Conservation (phyloP, 108 stramenopile genomes). For the Cyclotella baltica region DNA sequence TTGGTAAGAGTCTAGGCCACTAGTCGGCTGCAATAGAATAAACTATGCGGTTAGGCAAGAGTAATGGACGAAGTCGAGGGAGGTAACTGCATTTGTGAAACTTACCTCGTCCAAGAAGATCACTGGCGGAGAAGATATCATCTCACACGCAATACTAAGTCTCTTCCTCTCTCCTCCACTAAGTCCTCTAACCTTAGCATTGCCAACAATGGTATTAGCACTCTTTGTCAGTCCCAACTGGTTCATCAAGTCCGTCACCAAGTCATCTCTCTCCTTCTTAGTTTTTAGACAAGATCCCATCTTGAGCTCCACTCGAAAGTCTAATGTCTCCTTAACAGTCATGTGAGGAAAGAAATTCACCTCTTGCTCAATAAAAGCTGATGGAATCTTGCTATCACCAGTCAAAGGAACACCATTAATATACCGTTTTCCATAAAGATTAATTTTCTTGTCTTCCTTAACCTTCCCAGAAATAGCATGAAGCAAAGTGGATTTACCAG, state of each 20-base stretch:
- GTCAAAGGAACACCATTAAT: slow-evolving; percentile 67
- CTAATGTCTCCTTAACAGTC: slow-evolving; percentile 88
- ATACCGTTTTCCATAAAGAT: slow-evolving; percentile 68
- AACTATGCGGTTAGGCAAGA: background rate
- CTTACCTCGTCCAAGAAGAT: slow-evolving; percentile 79
- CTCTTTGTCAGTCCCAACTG: slow-evolving; percentile 74
- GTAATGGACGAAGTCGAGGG: background rate
- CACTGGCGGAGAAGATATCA: slow-evolving; percentile 78
- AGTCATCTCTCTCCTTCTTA: slow-evolving; percentile 62
- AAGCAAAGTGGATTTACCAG: slow-evolving; percentile 74
- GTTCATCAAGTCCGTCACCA: slow-evolving; percentile 72
- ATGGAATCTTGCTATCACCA: slow-evolving; percentile 72
- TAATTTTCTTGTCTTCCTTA: slow-evolving; percentile 66
- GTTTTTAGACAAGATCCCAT: slow-evolving; percentile 67
- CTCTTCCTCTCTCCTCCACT: slow-evolving; percentile 90
- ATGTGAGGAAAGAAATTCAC: slow-evolving; percentile 89
- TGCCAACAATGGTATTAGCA: slow-evolving; percentile 86
- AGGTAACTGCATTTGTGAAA: background rate
- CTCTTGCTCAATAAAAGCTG: slow-evolving; percentile 84
- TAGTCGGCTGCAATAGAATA: slow-evolving; percentile 51
- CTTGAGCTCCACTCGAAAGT: slow-evolving; percentile 84
- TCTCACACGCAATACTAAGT: slow-evolving; percentile 87
- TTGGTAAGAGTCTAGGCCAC: slow-evolving; percentile 82
- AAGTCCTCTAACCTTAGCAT: slow-evolving; percentile 80
- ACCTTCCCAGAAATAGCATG: slow-evolving; percentile 87